These are phyloP conservation scores for Eucalyptus globulus DNA, from an alignment of 345 rosid species.

Conservation along the genomic window DNA sequence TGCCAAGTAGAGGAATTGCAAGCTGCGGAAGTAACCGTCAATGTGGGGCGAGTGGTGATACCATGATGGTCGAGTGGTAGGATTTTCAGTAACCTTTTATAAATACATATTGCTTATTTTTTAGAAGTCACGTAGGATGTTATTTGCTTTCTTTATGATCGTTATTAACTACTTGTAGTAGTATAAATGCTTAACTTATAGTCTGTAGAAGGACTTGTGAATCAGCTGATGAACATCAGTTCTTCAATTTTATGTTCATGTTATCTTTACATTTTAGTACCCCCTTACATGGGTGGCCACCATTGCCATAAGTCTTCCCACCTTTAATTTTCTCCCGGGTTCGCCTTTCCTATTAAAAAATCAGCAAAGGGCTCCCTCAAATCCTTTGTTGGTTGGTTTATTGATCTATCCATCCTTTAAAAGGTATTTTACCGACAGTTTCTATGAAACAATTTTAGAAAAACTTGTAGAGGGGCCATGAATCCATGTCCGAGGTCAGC, in stretches of 20 bases:
- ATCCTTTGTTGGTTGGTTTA: background rate
- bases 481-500: too few relatives aligned
- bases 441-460: background rate
- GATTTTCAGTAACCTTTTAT: background rate
- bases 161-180: background rate
- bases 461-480: background rate
- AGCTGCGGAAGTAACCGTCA: background rate
- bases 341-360: background rate
- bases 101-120: background rate
- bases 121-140: background rate
- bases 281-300: too few relatives aligned
- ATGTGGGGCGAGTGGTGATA: background rate
- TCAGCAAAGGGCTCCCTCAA: background rate
- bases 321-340: background rate
- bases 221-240: background rate
- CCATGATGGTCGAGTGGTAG: background rate
- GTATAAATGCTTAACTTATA: background rate
- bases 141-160: background rate
- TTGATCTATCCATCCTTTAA: background rate
- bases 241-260: background rate
- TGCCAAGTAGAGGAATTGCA: background rate
- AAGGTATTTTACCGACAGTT: background rate
- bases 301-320: background rate
- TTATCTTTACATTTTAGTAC: background rate
- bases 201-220: background rate